Evolutionary conservation across 371 early-diverging fungal genomes (phyloP).

Genomic region (Syncephalastrum sp.): DNA sequence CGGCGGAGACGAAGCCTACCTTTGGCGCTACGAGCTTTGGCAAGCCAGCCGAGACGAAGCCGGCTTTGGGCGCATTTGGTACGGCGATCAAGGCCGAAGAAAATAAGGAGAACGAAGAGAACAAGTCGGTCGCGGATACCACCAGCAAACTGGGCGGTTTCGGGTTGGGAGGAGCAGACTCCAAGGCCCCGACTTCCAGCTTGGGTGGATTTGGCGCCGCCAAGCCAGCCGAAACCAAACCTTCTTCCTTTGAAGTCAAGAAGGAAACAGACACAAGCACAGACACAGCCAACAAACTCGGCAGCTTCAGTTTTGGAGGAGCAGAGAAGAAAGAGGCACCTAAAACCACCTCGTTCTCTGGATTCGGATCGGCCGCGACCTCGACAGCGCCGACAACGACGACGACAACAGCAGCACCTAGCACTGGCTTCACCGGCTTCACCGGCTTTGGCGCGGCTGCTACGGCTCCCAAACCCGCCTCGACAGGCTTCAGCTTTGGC

Average conservation of each 20-base stretch:
- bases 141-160: too few species aligned
- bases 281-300: background rate
- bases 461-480: background rate
- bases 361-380: conserved; percentile 1
- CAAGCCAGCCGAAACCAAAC: background rate
- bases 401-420: background rate
- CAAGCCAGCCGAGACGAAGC: conserved; percentile 1
- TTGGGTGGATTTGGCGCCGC: conserved; percentile 6
- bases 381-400: background rate
- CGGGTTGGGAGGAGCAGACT: background rate
- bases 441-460: background rate
- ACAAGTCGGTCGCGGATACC: too few species aligned
- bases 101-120: background rate
- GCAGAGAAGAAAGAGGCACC: background rate
- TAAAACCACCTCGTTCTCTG: background rate
- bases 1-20: background rate
- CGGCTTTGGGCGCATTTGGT: background rate
- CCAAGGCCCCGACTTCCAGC: conserved; percentile 6
- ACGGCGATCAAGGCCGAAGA: background rate
- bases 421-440: conserved; percentile 2
- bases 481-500: conserved; percentile 2
- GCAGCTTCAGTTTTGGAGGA: background rate
- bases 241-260: background rate
- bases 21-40: conserved; percentile 3
- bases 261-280: background rate